Evolutionary conservation across 2,329 filamentous ascomycete species (phyloP).

Genomic region (Cladosporium austrohemisphaericum): DNA sequence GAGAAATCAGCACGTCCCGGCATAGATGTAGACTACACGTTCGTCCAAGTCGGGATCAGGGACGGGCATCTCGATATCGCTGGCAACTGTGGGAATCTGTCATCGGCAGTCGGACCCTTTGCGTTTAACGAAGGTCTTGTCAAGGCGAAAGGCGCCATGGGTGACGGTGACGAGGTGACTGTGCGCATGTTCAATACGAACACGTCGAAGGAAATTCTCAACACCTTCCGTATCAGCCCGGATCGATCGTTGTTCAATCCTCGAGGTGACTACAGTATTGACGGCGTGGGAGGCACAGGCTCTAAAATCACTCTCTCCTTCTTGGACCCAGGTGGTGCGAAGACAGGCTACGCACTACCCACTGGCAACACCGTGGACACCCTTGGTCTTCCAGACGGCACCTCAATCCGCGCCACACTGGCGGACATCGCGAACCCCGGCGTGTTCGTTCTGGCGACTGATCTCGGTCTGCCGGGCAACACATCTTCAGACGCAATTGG

Average conservation of each 20-base stretch:
- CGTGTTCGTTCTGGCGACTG: conserved; percentile 56
- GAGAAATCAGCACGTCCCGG: conserved; percentile 46
- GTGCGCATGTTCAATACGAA: conserved; percentile 69
- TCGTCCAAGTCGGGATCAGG: conserved; percentile 64
- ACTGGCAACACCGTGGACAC: conserved; percentile 55
- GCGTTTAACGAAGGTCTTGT: conserved; percentile 56
- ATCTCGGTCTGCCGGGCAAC: conserved; percentile 49
- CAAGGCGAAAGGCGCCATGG: conserved; percentile 25
- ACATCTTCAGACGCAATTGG: conserved; percentile 55
- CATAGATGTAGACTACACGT: conserved; percentile 66
- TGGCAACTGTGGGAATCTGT: conserved; percentile 76
- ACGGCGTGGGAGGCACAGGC: conserved; percentile 59
- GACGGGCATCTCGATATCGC: conserved; percentile 60
- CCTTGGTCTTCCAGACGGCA: conserved; percentile 36
- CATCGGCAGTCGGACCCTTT: conserved; percentile 62
- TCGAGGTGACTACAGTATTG: conserved; percentile 56
- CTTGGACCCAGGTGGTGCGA: conserved; percentile 58
- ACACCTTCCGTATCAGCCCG: conserved; percentile 53
- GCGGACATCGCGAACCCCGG: conserved; percentile 64
- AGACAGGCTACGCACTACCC: conserved; percentile 59
- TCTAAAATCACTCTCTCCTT: conserved; percentile 60
- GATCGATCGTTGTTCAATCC: conserved; percentile 40
- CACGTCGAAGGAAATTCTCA: conserved; percentile 60
- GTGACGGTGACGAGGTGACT: conserved; percentile 37
- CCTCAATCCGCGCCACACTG: conserved; percentile 51